Base-by-base conservation (phyloP, 495 filamentous ascomycete species). In the Penicillium daleae region DNA sequence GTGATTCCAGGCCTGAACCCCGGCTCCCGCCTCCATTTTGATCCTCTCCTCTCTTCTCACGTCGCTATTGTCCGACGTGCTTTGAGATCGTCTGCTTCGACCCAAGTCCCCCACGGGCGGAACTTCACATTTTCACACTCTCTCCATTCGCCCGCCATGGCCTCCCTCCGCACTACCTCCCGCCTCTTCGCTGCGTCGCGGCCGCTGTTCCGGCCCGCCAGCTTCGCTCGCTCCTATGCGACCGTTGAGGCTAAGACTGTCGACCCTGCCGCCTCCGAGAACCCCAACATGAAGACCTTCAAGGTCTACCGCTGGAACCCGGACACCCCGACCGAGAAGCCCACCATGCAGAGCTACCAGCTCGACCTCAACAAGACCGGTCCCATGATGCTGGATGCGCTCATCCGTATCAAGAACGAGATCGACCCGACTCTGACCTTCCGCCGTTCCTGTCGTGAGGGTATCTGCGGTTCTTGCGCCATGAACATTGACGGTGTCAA, bases 401-500 rank as follows among this genome's bases (percentile, higher is more conserved):
- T 99, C 68, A 96, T 99, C 74, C 82, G 94, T 65, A 95, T 99
- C 82, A 99, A 99, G 92, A 99, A 99, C 79, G 95, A 99, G 84
- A 73, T 96, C 32, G 95, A 99, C 77, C 95, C 95, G 24, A 97
- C 95, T 39, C 79, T 99, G 70, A 99, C 95, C 50, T 99, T 99
- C 83, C 85, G 95, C 66, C 80, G 95, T 72, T 94, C 90, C 71
- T 99, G 95, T 83, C 80, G 95, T 79, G 95, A 99, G 84, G 95
- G 95, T 62, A 99, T 99, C 73, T 99, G 95, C 73, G 95, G 95
- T 57, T 94, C 90, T 74, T 99, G 95, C 74, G 95, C 95, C 60
- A 99, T 99, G 95, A 99, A 99, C 83, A 97, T 99, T 76, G 94
- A 97, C 77, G 95, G 95, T 70, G 87, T 90, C 69, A 99, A 99